A percentile compares a stretch with the other conserved stretches of the same genome.
These are phyloP conservation scores for Knufia fluminis DNA, from an alignment of 2,329 filamentous ascomycete species.

Conservation along the genomic window DNA sequence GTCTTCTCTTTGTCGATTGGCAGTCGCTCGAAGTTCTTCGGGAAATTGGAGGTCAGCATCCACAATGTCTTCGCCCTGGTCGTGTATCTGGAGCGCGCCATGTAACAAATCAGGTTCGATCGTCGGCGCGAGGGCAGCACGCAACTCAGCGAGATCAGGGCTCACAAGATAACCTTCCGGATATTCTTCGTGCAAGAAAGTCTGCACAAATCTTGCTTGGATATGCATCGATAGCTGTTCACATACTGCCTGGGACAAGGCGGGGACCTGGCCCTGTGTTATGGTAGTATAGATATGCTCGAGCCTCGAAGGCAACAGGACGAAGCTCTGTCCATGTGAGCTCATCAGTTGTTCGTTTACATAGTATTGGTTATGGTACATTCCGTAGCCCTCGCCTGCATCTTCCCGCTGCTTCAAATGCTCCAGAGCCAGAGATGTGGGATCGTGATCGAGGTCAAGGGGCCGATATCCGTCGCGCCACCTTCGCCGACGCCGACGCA, in stretches of 20 bases:
- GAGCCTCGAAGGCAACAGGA: conserved; percentile 15
- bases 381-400: conserved; percentile 16
- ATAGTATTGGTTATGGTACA: conserved; percentile 19
- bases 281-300: conserved; percentile 11
- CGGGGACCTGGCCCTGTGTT: conserved; percentile 6
- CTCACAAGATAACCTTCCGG: conserved; percentile 19
- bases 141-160: conserved; percentile 14
- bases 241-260: conserved; percentile 5
- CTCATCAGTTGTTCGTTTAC: conserved; percentile 10
- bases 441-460: conserved; percentile 14
- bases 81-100: neutral
- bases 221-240: conserved; percentile 15
- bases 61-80: neutral
- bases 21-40: neutral
- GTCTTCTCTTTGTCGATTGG: neutral
- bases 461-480: conserved; percentile 15
- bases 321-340: conserved; percentile 9
- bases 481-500: conserved; percentile 16
- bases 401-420: conserved; percentile 11
- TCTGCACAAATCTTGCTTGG: conserved; percentile 18
- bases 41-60: neutral
- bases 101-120: conserved; percentile 4
- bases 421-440: conserved; percentile 13
- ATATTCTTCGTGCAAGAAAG: conserved; percentile 17
- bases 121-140: conserved; percentile 7